Evolutionary conservation across 805 yeast genomes (phyloP).

Genomic region (Starmerella bombicola): DNA sequence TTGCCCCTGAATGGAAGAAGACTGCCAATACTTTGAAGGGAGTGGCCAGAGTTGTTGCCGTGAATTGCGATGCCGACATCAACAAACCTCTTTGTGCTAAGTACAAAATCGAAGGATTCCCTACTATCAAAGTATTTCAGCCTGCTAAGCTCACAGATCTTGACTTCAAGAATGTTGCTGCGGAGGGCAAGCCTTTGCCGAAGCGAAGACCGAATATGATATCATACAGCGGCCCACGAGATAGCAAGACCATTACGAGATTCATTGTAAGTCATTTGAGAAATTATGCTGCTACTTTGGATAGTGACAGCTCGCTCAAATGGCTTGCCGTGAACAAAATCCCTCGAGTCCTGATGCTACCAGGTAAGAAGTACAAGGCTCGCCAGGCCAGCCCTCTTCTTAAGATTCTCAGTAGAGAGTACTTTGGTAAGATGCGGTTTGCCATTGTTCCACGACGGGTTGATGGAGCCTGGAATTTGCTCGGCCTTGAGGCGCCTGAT

Average conservation of each 20-base stretch:
- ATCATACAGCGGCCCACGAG: constrained; percentile 27
- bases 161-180: constrained; percentile 22
- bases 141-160: constrained; percentile 51
- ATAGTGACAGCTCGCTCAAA: constrained; percentile 16
- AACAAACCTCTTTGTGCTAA: constrained; percentile 61
- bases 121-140: constrained; percentile 69
- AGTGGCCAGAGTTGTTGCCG: constrained; percentile 51
- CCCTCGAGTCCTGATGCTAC: constrained; percentile 25
- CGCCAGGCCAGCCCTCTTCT: constrained; percentile 25
- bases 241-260: constrained; percentile 22
- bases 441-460: constrained; percentile 24
- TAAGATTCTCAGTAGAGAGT: constrained; percentile 26
- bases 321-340: constrained; percentile 22
- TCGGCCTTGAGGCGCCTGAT: constrained; percentile 21
- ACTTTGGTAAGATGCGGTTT: constrained; percentile 24
- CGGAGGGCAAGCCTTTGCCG: constrained; percentile 21
- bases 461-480: constrained; percentile 22
- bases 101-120: constrained; percentile 61
- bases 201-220: constrained; percentile 22
- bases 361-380: constrained; percentile 23
- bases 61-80: constrained; percentile 63
- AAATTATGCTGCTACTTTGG: constrained; percentile 25
- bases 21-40: constrained; percentile 47
- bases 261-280: constrained; percentile 24
- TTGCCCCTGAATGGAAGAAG: constrained; percentile 52